A percentile compares a stretch with the other conserved stretches of the same genome.
Evolutionary conservation across 2,329 filamentous ascomycete species (phyloP).

Genomic region (Cryphonectria carpinicola): DNA sequence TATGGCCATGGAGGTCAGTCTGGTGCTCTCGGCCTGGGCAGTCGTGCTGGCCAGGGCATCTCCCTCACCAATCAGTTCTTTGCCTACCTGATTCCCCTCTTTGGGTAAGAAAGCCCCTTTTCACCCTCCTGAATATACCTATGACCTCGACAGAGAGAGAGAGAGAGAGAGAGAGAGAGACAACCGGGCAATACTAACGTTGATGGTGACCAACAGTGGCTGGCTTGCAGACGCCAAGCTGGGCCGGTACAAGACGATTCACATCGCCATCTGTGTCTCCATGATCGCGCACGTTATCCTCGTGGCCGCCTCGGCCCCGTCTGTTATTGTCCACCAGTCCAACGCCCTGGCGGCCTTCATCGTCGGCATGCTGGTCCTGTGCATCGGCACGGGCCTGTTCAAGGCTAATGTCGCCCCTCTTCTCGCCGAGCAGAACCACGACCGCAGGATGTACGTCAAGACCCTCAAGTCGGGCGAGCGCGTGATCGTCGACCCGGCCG

Average conservation of each 20-base stretch:
- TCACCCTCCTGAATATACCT: slow-evolving; percentile 26
- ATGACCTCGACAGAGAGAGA: slow-evolving; percentile 28
- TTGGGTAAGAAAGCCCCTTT: slow-evolving; percentile 40
- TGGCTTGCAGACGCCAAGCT: slow-evolving; percentile 70
- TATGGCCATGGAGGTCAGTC: slow-evolving; percentile 40
- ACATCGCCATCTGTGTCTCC: slow-evolving; percentile 67
- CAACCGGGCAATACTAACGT: neutral
- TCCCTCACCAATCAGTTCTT: slow-evolving; percentile 51
- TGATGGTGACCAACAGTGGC: slow-evolving; percentile 40
- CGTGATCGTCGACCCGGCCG: slow-evolving; percentile 71
- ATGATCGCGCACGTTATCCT: slow-evolving; percentile 70
- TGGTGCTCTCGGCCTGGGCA: slow-evolving; percentile 62
- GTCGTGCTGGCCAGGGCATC: slow-evolving; percentile 56
- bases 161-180: neutral
- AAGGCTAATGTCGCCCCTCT: slow-evolving; percentile 78
- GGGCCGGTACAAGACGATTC: slow-evolving; percentile 75
- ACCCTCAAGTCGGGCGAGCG: slow-evolving; percentile 62
- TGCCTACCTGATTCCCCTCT: slow-evolving; percentile 27
- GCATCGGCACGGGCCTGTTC: slow-evolving; percentile 76
- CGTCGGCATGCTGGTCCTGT: slow-evolving; percentile 61
- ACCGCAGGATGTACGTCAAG: slow-evolving; percentile 60
- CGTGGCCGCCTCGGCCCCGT: slow-evolving; percentile 66
- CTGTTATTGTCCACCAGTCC: slow-evolving; percentile 61
- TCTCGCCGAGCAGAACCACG: slow-evolving; percentile 71
- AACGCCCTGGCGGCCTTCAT: slow-evolving; percentile 68